A percentile compares a stretch with the other conserved stretches of the same genome.
Conservation (phyloP, 2,329 filamentous ascomycete genomes). For the Diplocarpon mali region DNA sequence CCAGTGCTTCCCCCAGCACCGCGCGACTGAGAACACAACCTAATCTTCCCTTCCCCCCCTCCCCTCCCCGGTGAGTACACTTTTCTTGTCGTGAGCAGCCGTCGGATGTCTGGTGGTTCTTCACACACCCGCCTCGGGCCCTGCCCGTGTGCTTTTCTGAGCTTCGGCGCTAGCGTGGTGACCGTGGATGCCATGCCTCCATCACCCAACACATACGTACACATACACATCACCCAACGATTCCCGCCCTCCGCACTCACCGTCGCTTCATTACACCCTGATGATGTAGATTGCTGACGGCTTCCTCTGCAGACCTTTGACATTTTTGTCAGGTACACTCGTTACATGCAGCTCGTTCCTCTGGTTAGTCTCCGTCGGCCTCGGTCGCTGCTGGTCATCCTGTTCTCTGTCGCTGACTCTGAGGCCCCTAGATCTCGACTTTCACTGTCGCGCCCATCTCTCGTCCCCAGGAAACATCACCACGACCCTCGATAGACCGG, state of each 20-base stretch:
- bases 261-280: slow-evolving; percentile 4
- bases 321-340: slow-evolving; percentile 49
- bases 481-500: slow-evolving; percentile 15
- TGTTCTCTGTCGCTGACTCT: slow-evolving; percentile 13
- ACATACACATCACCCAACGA: too few relatives aligned
- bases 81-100: too few relatives aligned
- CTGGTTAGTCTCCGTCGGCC: slow-evolving; percentile 27
- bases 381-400: background rate
- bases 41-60: background rate
- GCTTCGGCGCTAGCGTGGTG: too few relatives aligned
- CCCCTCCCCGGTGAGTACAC: background rate
- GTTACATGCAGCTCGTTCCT: slow-evolving; percentile 36
- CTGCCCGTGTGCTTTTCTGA: too few relatives aligned
- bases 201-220: too few relatives aligned
- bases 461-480: slow-evolving; percentile 6
- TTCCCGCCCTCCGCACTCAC: too few relatives aligned
- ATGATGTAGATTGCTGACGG: slow-evolving; percentile 16
- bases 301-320: slow-evolving; percentile 33
- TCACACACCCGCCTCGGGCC: too few relatives aligned
- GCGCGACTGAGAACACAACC: background rate
- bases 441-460: slow-evolving; percentile 9
- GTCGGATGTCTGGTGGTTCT: too few relatives aligned
- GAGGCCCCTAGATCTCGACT: slow-evolving; percentile 15
- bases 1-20: slow-evolving; percentile 5
- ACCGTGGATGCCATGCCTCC: too few relatives aligned